phyloP scores from a whole-genome alignment of 495 filamentous ascomycete species.

The Penicillium crystallinum region DNA sequence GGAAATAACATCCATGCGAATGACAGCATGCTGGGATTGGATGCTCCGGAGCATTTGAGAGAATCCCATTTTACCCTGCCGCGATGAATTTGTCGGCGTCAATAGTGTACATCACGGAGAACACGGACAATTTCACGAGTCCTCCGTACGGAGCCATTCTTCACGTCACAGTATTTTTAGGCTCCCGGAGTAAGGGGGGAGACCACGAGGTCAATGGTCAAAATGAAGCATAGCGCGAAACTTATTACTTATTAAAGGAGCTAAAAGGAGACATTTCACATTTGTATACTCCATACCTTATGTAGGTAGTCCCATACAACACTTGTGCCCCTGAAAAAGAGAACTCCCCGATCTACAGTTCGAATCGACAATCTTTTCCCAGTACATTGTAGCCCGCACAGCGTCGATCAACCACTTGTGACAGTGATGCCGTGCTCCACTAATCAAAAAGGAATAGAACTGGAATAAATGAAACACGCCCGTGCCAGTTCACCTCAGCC shows the following conservation, averaged over 20 bases:
- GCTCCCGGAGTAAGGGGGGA: conserved; percentile 9
- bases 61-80: neutral
- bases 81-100: neutral
- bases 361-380: neutral
- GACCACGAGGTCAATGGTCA: neutral
- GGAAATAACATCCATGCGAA: neutral
- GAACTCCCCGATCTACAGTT: neutral
- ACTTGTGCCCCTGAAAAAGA: neutral
- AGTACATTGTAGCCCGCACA: neutral
- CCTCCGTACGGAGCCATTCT: too few species aligned
- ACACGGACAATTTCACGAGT: too few species aligned
- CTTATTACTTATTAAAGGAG: too few species aligned
- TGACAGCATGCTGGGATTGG: neutral
- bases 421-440: conserved; percentile 10
- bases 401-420: conserved; percentile 3
- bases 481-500: conserved; percentile 4
- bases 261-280: too few species aligned
- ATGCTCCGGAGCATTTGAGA: neutral
- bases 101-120: neutral
- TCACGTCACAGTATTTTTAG: conserved; percentile 5
- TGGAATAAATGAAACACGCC: conserved; percentile 19
- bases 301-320: neutral
- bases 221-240: neutral
- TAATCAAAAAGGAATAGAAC: neutral
- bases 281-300: too few species aligned